Base-by-base conservation (phyloP, 2,329 filamentous ascomycete species). In the Colletotrichum eremochloae region DNA sequence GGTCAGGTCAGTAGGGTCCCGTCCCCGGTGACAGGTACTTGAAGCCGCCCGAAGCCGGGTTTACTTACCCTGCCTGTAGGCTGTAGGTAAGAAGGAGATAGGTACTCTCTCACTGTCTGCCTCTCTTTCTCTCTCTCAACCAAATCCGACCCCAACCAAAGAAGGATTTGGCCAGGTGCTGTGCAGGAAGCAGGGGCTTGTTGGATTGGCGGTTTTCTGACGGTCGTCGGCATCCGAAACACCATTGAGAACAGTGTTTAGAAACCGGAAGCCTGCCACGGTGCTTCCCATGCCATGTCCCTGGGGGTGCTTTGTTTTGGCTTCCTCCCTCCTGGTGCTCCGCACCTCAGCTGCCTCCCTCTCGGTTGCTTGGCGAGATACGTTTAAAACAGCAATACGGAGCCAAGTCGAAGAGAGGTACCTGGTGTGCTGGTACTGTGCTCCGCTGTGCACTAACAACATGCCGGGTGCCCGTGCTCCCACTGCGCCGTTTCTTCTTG, bases 201-300 rank as follows among this genome's bases (percentile, higher is more conserved):
- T 63, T 50, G 48, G 61, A 53, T 53, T 67, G 46, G 56, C 56
- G 52, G 55, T 44, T 67, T 53, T 44, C 31, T 52, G 52, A 57
- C 64, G 50, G 67, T 33, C 52, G 38, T 52, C 42, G 57, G 64
- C 64, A 71, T 68, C 63, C 68, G 69, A 71, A 71, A 71, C 69
- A 46, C 69, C 36, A 58, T 68, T 31, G 58, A 53, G 65, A 63
- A 71, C 64, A 63, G 58, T 31, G 65, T 68, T 63, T 60, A 56
- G 53, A 40, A 58, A 58, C 64, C 31, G 44, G 58, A 33, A 42
- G 68, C 68, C 65, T 61, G 62, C 53, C 55, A 38, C 44, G 15
- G 36, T 20, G 36, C 29, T 57, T 42, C 61, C 36, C 24, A 20
- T 50, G 20, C 33, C 44, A 18, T 14, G 8, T 60, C 40, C 31